phyloP scores from a whole-genome alignment of 305 asterid species.

The Fraxinus angustifolia region DNA sequence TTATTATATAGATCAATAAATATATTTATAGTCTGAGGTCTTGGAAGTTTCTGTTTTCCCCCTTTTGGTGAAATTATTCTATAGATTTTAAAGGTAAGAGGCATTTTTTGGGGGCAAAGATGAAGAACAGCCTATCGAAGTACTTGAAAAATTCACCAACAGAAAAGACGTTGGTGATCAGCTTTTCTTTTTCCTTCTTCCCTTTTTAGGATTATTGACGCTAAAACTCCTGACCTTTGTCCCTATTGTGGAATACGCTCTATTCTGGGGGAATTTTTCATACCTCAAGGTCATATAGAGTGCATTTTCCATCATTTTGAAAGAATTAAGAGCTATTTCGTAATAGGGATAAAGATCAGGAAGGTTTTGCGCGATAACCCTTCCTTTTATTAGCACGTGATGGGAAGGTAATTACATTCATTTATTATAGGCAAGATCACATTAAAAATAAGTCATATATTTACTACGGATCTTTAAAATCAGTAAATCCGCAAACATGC shows the following conservation, averaged over 20 bases:
- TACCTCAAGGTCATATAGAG: background rate
- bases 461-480: background rate
- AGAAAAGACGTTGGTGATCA: too few relatives aligned
- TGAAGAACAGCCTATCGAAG: background rate
- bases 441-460: background rate
- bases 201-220: background rate
- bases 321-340: background rate
- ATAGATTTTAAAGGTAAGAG: background rate
- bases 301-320: background rate
- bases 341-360: background rate
- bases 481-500: background rate
- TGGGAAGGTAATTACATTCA: background rate
- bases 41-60: background rate
- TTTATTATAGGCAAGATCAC: background rate
- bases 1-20: background rate
- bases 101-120: background rate
- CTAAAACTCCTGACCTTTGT: background rate
- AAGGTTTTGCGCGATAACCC: background rate
- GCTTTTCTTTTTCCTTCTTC: background rate
- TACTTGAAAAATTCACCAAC: background rate
- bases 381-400: background rate
- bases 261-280: background rate
- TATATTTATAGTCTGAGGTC: background rate
- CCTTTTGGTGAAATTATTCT: background rate
- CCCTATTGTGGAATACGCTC: background rate